Evolutionary conservation across 257 asterid genomes (phyloP).

Genomic region (Gynochthodes officinalis): DNA sequence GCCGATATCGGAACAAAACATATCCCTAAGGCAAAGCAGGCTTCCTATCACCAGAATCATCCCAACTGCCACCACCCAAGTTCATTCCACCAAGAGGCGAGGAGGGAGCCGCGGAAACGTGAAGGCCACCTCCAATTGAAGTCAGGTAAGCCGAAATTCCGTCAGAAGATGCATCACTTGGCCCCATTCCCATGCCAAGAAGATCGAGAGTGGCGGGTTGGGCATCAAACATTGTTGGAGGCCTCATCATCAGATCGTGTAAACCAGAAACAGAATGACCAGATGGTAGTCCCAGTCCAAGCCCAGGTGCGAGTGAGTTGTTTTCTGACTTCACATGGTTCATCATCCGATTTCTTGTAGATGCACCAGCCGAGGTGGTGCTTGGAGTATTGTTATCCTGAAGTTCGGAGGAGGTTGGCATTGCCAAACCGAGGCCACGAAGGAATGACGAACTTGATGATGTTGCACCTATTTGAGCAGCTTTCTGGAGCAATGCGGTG

Average conservation of each 20-base stretch:
- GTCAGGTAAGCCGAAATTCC: conserved; percentile 49
- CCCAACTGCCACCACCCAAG: conserved; percentile 47
- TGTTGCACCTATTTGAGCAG: conserved; percentile 76
- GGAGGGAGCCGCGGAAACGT: conserved; percentile 15
- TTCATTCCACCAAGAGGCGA: conserved; percentile 25
- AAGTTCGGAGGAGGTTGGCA: conserved; percentile 32
- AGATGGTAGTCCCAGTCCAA: conserved; percentile 45
- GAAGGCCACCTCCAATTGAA: conserved; percentile 41
- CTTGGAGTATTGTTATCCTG: conserved; percentile 14
- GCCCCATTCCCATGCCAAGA: conserved; percentile 69
- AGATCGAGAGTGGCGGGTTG: conserved; percentile 73
- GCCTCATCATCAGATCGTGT: conserved; percentile 48
- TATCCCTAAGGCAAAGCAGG: conserved; percentile 46
- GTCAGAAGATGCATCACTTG: conserved; percentile 28
- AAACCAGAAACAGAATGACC: conserved; percentile 31
- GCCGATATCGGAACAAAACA: no score
- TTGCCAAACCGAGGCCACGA: conserved; percentile 63
- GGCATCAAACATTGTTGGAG: conserved; percentile 35
- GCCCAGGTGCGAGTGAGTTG: conserved; percentile 40
- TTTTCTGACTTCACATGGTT: conserved; percentile 49
- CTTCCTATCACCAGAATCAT: conserved; percentile 50
- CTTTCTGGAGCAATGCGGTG: conserved; percentile 85
- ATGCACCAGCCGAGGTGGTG: not conserved
- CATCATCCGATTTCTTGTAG: conserved; percentile 28
- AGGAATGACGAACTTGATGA: conserved; percentile 68